Evolutionary conservation across 148 eudicot genomes (phyloP).

Genomic region (Heliamphora exappendiculata): DNA sequence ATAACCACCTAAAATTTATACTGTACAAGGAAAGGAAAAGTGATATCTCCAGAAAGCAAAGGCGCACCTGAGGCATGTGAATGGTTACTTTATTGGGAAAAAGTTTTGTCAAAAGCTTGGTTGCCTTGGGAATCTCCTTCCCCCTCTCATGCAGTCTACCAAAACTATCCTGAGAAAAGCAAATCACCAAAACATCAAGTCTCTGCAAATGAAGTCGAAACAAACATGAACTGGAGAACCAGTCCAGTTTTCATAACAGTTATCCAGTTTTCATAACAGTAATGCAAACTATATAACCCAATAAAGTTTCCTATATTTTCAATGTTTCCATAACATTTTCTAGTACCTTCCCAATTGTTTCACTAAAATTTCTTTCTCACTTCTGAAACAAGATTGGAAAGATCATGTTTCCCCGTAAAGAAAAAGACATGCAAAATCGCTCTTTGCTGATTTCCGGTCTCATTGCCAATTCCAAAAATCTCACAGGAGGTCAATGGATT

Average conservation of each 20-base stretch:
- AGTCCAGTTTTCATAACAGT: too few relatives aligned
- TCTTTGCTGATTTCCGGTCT: background rate
- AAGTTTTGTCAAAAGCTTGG: constrained; percentile 66
- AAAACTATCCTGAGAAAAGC: constrained; percentile 71
- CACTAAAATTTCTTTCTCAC: too few relatives aligned
- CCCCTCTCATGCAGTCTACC: constrained; percentile 87
- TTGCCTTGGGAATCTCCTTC: constrained; percentile 69
- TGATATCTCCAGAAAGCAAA: background rate
- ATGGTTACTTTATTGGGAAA: constrained; percentile 88
- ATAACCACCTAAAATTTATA: background rate
- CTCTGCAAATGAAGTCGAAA: constrained; percentile 4
- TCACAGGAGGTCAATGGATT: background rate
- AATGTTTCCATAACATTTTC: too few relatives aligned
- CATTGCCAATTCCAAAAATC: background rate
- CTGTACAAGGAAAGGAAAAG: constrained; percentile 1
- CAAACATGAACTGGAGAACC: constrained; percentile 6
- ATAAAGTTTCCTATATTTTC: too few relatives aligned
- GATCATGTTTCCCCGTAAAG: too few relatives aligned
- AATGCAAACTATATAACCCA: too few relatives aligned
- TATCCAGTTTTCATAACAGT: too few relatives aligned
- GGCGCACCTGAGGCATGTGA: constrained; percentile 88
- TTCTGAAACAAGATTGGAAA: too few relatives aligned
- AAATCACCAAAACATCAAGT: constrained; percentile 15
- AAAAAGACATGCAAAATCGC: too few relatives aligned
- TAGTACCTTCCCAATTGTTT: too few relatives aligned